Base-by-base conservation (phyloP, 2,329 filamentous ascomycete species). In the Diaporthe caulivora region DNA sequence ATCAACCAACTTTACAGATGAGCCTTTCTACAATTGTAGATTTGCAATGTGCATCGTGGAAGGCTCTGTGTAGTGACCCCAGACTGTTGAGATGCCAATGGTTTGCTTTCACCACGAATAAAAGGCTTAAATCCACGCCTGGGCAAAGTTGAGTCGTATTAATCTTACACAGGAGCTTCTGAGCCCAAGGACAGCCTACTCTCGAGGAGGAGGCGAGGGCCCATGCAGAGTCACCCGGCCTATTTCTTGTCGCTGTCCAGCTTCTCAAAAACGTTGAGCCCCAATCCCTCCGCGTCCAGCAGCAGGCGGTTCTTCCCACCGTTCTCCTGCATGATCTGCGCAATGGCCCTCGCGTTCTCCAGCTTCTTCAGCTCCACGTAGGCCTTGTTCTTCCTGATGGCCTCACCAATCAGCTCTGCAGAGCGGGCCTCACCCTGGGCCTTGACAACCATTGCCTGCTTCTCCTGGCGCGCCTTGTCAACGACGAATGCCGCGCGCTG, bases 351-450 rank as follows among this genome's bases (percentile, higher is more conserved):
- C 9, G 97, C 97, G 80, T 98, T 99, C 87, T 99, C 97, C 80
- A 99, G 97, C 89, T 97, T 97, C 86, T 97, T 94, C 82, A 99
- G 90, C 85, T 98, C 97, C 76, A 99, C 91, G 84, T 99, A 99
- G 77, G 95, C 93, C 86, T 95, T 93, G 88, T 90, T 97, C 93
- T 98, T 99, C 94, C 98, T 99, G 92, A 99, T 97, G 75, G 97
- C 97, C 70, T 99, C 97, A 85, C 97, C 97, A 80, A 99, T 98
- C 77, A 99, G 92, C 86, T 99, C 95, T 60, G 97, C 97, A 51
- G 97, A 98, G 77, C 97, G 94, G 65, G 97, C 97, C 87, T 99
- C 97, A 95, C 97, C 97, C 91, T 98, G 97, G 5, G 97, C 97
- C 86, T 95, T 95, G 82, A 99, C 97, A 72, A 99, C 95, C 87